Conservation (phyloP, 1,284 basidiomycete genomes). For the Rhodotorula sp. region DNA sequence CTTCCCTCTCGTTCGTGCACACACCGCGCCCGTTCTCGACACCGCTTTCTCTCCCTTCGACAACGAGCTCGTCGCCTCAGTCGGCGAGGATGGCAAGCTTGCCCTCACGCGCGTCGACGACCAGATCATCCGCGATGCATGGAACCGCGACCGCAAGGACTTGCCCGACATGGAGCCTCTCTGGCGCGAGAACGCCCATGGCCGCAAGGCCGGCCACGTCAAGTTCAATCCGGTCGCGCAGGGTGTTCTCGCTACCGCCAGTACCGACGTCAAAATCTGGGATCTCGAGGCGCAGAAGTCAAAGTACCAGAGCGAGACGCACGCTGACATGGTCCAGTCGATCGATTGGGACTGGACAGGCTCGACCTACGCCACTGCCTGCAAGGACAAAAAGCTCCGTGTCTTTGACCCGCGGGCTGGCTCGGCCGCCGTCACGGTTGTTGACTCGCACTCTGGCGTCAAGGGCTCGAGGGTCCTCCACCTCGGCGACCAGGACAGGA, state of each 20-base stretch:
- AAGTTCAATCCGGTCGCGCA: constrained; percentile 89
- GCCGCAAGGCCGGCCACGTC: constrained; percentile 89
- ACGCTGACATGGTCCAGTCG: constrained; percentile 84
- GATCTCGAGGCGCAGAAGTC: constrained; percentile 74
- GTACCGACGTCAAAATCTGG: constrained; percentile 91
- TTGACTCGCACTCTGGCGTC: constrained; percentile 88
- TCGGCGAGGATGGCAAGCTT: constrained; percentile 88
- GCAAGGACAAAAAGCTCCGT: constrained; percentile 86
- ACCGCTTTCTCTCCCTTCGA: constrained; percentile 96
- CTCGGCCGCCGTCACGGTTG: constrained; percentile 71
- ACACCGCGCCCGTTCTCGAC: constrained; percentile 66
- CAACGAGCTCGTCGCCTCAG: constrained; percentile 84
- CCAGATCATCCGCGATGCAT: constrained; percentile 68
- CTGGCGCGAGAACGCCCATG: constrained; percentile 51
- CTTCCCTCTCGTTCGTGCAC: constrained; percentile 83
- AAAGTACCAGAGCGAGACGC: constrained; percentile 65
- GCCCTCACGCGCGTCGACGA: constrained; percentile 83
- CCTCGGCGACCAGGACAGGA: constrained; percentile 83
- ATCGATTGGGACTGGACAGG: constrained; percentile 82
- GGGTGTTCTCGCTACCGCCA: constrained; percentile 81
- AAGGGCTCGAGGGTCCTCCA: constrained; percentile 87
- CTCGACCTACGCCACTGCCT: constrained; percentile 69
- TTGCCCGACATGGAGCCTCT: constrained; percentile 79
- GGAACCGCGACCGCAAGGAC: constrained; percentile 77
- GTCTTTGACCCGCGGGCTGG: constrained; percentile 84